phyloP scores from a whole-genome alignment of 352 stramenopile species.

The Peronosclerospora sorghi region DNA sequence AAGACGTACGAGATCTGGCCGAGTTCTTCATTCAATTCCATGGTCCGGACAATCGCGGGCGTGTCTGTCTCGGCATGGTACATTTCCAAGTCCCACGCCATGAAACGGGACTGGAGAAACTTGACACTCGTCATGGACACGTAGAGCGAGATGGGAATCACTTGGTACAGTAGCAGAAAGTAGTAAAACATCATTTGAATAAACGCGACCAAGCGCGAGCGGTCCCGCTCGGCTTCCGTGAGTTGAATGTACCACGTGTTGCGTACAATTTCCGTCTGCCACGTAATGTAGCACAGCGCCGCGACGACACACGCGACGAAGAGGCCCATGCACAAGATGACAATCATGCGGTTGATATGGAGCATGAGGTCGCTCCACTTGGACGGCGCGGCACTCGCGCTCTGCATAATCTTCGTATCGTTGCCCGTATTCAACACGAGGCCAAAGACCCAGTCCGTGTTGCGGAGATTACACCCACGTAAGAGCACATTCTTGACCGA shows the following conservation, averaged over 20 bases:
- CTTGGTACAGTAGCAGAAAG: constrained; percentile 85
- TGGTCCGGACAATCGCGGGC: constrained; percentile 82
- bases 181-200: constrained; percentile 90
- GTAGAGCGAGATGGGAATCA: constrained; percentile 96
- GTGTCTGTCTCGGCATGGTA: constrained; percentile 33
- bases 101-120: constrained; percentile 88
- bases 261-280: constrained; percentile 59
- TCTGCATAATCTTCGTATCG: constrained; percentile 89
- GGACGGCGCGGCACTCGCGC: constrained; percentile 49
- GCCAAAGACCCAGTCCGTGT: constrained; percentile 82
- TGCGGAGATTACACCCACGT: constrained; percentile 78
- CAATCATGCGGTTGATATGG: constrained; percentile 74
- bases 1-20: constrained; percentile 99
- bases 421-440: constrained; percentile 85
- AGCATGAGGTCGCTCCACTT: constrained; percentile 83
- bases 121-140: constrained; percentile 95
- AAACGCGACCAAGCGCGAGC: constrained; percentile 40
- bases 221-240: constrained; percentile 18
- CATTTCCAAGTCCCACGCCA: constrained; percentile 81
- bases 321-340: constrained; percentile 50
- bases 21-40: constrained; percentile 91
- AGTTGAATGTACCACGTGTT: constrained; percentile 72
- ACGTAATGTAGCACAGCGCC: constrained; percentile 65
- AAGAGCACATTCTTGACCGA: constrained; percentile 86
- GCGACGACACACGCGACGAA: constrained; percentile 54